Evolutionary conservation across 306 rosid species (phyloP), one percentile per base, ranked within the genome.

Genomic region (Canavalia gladiata): DNA sequence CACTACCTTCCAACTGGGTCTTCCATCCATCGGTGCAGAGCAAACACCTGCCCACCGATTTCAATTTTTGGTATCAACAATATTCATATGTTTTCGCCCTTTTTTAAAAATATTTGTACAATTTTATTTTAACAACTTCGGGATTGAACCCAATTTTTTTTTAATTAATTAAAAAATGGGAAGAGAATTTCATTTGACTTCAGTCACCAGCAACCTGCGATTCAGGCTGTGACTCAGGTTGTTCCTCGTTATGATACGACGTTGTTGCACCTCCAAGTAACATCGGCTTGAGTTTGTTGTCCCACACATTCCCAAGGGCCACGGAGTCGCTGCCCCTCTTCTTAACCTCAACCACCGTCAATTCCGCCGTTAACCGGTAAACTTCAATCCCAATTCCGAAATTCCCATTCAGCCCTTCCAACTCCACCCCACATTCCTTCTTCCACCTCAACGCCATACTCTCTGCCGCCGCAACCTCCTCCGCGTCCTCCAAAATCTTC

Each of bases 361-460:
- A 50, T 45, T 72, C 64, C 11, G 56, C 85, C 75, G 82, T 79
- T 12, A 87, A 60, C 66, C 86, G 84, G 67, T 54, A 75, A 78
- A 79, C 86, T 57, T 78, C 83, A 10, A 87, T 50, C 66, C 43
- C 80, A 75, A 87, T 57, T 11, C 70, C 83, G 0, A 78, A 81
- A 59, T 60, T 68, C 50, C 88, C 88, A 34, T 63, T 50, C 13
- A 56, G 10, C 42, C 78, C 86, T 72, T 82, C 86, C 73, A 87
- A 57, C 71, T 82, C 86, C 42, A 87, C 59, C 52, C 86, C 86
- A 4, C 80, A 79, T 11, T 82, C 90, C 74, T 87, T 84, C 80
- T 56, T 84, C 84, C 77, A 75, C 65, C 80, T 76, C 81, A 87
- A 68, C 1, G 25, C 82, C 65, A 87, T 73, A 8, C 82, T 55